A percentile compares a stretch with the other conserved stretches of the same genome.
phyloP scores from a whole-genome alignment of 257 asterid genomes.

The Mentha longifolia region DNA sequence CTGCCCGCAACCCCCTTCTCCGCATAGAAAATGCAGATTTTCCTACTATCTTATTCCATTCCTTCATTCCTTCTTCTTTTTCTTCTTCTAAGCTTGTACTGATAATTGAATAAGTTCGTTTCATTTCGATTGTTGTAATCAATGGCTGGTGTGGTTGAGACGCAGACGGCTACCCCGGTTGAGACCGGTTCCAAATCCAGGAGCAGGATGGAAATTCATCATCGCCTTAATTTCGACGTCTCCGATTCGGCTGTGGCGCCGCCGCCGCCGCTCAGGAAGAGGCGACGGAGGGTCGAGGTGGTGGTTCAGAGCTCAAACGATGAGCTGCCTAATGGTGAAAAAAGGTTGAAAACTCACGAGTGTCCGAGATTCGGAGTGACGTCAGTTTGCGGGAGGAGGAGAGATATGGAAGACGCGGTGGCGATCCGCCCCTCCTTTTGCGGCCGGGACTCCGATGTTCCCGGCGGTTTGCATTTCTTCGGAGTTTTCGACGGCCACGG shows the following conservation, averaged over 20 bases:
- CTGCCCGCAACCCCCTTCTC: constrained; percentile 52
- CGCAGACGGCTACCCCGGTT: constrained; percentile 57
- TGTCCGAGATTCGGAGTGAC: constrained; percentile 63
- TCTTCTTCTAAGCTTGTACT: background rate
- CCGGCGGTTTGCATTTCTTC: constrained; percentile 49
- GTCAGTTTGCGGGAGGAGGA: constrained; percentile 82
- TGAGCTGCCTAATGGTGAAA: background rate
- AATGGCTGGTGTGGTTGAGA: constrained; percentile 74
- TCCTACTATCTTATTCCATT: background rate
- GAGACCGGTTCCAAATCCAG: constrained; percentile 55
- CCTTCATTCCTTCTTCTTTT: background rate
- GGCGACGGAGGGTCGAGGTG: constrained; percentile 40
- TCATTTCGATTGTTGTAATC: constrained; percentile 28
- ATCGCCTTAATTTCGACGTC: constrained; percentile 53
- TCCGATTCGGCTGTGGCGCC: constrained; percentile 52
- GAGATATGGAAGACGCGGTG: constrained; percentile 93
- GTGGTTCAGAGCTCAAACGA: background rate
- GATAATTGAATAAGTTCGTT: background rate
- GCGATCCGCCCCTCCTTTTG: constrained; percentile 61
- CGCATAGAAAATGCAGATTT: constrained; percentile 24
- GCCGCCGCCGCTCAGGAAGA: constrained; percentile 30
- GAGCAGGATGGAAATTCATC: constrained; percentile 60
- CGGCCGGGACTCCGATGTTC: background rate
- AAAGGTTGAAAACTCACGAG: constrained; percentile 11
- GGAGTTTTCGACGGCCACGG: constrained; percentile 97